These are phyloP conservation scores for Claviceps humidiphila DNA, from an alignment of 2,329 filamentous ascomycete genomes.

Conservation along the genomic window DNA sequence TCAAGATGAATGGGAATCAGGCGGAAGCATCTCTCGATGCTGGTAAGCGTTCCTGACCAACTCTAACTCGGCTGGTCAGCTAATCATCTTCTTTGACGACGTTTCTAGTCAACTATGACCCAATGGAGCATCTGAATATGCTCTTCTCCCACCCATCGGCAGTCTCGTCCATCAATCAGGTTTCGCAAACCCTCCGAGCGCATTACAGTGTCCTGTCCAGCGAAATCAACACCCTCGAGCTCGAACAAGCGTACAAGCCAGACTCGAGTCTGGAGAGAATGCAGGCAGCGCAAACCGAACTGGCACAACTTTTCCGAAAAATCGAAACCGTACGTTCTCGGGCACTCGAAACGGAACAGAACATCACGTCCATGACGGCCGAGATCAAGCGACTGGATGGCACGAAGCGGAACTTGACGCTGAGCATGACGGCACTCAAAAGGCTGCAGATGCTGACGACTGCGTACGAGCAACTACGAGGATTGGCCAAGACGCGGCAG, in stretches of 20 bases:
- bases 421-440: slow-evolving; percentile 97
- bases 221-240: slow-evolving; percentile 60
- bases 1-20: slow-evolving; percentile 26
- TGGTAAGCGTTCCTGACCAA: slow-evolving; percentile 21
- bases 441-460: slow-evolving; percentile 96
- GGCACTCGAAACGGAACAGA: slow-evolving; percentile 82
- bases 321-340: slow-evolving; percentile 86
- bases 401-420: slow-evolving; percentile 89
- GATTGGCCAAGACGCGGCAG: slow-evolving; percentile 70
- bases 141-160: slow-evolving; percentile 86
- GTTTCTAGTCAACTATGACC: slow-evolving; percentile 64
- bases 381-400: slow-evolving; percentile 96
- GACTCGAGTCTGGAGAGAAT: slow-evolving; percentile 83
- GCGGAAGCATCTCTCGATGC: slow-evolving; percentile 28
- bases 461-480: slow-evolving; percentile 90
- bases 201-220: slow-evolving; percentile 74
- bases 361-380: slow-evolving; percentile 96
- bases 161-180: slow-evolving; percentile 60
- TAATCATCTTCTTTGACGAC: not conserved
- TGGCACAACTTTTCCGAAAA: slow-evolving; percentile 81
- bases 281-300: slow-evolving; percentile 77
- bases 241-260: slow-evolving; percentile 72
- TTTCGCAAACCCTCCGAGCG: slow-evolving; percentile 57
- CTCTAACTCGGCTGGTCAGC: not conserved
- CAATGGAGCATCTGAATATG: slow-evolving; percentile 81